Percentiles rank a stretch among this genome's conserved stretches.
These are phyloP conservation scores for Cladophialophora yegresii DNA, from an alignment of 2,329 filamentous ascomycete species.

Conservation along the genomic window DNA sequence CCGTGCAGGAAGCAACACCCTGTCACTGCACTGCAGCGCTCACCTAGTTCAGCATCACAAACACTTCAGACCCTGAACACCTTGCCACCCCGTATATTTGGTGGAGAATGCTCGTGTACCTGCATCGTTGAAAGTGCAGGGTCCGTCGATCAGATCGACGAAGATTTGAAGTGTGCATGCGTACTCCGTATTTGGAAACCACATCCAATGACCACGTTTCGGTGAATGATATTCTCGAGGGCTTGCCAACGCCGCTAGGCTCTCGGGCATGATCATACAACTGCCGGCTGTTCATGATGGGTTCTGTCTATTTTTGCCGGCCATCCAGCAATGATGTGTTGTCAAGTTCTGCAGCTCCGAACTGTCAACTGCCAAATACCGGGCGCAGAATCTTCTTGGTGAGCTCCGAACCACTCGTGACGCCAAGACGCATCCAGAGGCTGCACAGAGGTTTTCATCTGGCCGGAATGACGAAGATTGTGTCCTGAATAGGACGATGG, in stretches of 20 bases:
- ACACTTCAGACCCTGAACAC: conserved; percentile 18
- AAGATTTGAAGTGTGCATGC: neutral
- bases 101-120: neutral
- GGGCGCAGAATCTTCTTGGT: conserved; percentile 12
- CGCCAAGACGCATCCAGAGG: conserved; percentile 17
- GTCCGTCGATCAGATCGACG: conserved; percentile 14
- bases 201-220: neutral
- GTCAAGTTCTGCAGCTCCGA: conserved; percentile 3
- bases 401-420: conserved; percentile 21
- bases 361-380: conserved; percentile 5
- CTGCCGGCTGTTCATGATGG: neutral
- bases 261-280: neutral
- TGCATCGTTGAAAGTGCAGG: conserved; percentile 1
- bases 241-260: neutral
- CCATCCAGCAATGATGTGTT: conserved; percentile 4
- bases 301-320: neutral
- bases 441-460: conserved; percentile 13
- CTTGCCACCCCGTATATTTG: neutral
- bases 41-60: conserved; percentile 17
- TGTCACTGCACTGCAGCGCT: neutral
- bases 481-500: conserved; percentile 13
- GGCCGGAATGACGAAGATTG: conserved; percentile 16
- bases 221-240: neutral
- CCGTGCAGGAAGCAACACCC: neutral
- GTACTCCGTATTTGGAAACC: neutral